Conservation (phyloP, 1,284 basidiomycete species). For the Coniophora puteana region DNA sequence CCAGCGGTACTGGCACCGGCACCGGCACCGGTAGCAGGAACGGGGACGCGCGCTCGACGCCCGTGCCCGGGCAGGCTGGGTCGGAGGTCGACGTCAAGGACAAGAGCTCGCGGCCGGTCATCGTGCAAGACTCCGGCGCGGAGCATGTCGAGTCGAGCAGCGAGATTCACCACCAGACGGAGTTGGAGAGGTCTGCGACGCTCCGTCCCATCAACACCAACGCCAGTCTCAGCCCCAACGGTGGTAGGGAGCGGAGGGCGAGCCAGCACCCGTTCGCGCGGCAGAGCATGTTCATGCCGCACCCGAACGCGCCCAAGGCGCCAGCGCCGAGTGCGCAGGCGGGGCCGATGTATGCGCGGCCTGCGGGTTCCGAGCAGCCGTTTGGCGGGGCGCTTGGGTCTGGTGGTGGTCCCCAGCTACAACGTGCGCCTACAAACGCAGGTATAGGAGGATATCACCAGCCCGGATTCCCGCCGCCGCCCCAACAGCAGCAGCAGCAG, state of each 20-base stretch:
- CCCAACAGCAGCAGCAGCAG: neutral
- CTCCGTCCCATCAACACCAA: too few relatives aligned
- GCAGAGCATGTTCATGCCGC: conserved; percentile 61
- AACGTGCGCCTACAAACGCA: too few relatives aligned
- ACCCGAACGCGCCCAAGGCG: conserved; percentile 70
- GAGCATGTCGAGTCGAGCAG: too few relatives aligned
- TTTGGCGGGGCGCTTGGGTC: conserved; percentile 4
- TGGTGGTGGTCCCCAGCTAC: too few relatives aligned
- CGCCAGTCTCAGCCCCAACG: too few relatives aligned
- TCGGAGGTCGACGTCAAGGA: neutral
- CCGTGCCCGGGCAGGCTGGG: too few relatives aligned
- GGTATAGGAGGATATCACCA: too few relatives aligned
- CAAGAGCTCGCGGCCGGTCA: conserved; percentile 3
- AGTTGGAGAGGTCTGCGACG: too few relatives aligned
- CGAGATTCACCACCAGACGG: too few relatives aligned
- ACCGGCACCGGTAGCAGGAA: too few relatives aligned
- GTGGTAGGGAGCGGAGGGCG: neutral
- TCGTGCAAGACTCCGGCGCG: too few relatives aligned
- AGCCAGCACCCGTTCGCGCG: conserved; percentile 34
- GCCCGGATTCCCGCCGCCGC: neutral
- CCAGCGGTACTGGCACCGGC: neutral
- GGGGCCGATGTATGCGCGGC: conserved; percentile 61
- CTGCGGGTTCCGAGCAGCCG: conserved; percentile 17
- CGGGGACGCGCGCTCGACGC: neutral
- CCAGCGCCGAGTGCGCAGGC: conserved; percentile 29